Conservation (phyloP, 345 rosid species). For the Murraya paniculata region DNA sequence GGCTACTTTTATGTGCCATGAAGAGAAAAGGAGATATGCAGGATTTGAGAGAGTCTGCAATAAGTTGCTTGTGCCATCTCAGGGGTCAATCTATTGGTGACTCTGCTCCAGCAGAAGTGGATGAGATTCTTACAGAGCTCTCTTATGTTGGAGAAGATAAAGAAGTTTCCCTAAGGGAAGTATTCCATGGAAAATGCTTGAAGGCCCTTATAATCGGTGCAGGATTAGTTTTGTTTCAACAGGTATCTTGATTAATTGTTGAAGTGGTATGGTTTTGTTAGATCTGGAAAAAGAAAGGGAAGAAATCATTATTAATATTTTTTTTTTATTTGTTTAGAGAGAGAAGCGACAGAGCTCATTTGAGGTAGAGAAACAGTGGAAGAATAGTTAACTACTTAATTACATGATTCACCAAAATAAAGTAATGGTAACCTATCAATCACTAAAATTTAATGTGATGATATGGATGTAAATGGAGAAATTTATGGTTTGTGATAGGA, state of each 20-base stretch:
- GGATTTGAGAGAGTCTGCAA: conserved; percentile 60
- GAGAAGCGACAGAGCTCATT: neutral
- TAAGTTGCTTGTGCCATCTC: conserved; percentile 57
- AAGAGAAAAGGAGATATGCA: conserved; percentile 74
- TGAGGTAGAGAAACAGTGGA: neutral
- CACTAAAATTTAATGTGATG: neutral
- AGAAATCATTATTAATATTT: neutral
- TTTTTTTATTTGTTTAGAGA: neutral
- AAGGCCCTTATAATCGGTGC: conserved; percentile 83
- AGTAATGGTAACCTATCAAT: neutral
- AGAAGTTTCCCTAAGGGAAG: conserved; percentile 52
- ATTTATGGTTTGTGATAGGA: neutral
- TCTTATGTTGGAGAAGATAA: conserved; percentile 65
- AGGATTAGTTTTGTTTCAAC: conserved; percentile 94
- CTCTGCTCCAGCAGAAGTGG: conserved; percentile 60
- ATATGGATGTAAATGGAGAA: neutral
- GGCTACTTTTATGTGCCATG: conserved; percentile 79
- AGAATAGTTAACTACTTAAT: neutral
- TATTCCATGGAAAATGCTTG: conserved; percentile 77
- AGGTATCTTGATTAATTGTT: conserved; percentile 40
- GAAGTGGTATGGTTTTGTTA: neutral
- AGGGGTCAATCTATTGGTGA: conserved; percentile 75
- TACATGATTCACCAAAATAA: neutral
- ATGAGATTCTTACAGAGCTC: conserved; percentile 75
- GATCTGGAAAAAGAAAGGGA: neutral